These are phyloP conservation scores for Xylariomycetidae sp. DNA, from an alignment of 2,329 filamentous ascomycete species.

Conservation along the genomic window DNA sequence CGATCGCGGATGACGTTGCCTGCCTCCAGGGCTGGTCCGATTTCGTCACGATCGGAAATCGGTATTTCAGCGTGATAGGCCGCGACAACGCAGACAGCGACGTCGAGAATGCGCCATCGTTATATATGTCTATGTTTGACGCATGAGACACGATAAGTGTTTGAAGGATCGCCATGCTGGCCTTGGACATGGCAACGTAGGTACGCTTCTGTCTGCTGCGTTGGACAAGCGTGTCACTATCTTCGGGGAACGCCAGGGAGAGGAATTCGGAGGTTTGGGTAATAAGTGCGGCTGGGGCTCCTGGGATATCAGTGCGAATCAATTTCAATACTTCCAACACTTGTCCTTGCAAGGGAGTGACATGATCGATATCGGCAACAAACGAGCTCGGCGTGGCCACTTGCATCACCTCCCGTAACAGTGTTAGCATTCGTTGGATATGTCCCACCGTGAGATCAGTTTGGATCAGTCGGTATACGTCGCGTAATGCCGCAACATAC, in stretches of 20 bases:
- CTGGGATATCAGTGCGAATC: conserved; percentile 61
- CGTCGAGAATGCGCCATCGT: conserved; percentile 59
- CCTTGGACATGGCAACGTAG: conserved; percentile 85
- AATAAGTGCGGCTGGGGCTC: conserved; percentile 65
- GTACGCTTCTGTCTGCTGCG: conserved; percentile 56
- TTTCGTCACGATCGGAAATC: conserved; percentile 67
- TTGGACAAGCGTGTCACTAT: conserved; percentile 27
- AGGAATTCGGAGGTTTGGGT: conserved; percentile 66
- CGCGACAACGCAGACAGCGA: conserved; percentile 63
- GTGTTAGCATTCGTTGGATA: conserved; percentile 62
- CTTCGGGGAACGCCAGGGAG: conserved; percentile 59
- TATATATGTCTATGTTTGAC: conserved; percentile 62
- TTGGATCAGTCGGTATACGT: conserved; percentile 73
- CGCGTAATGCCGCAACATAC: conserved; percentile 72
- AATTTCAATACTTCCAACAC: conserved; percentile 64
- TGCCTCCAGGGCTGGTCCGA: conserved; percentile 72
- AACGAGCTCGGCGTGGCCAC: conserved; percentile 65
- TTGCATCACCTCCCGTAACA: conserved; percentile 68
- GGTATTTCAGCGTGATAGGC: conserved; percentile 76
- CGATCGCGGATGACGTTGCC: conserved; percentile 66
- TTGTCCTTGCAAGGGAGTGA: conserved; percentile 67
- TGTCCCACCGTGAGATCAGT: conserved; percentile 56
- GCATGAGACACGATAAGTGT: conserved; percentile 56
- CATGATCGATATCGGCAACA: conserved; percentile 65
- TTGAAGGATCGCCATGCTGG: conserved; percentile 68